Conservation (phyloP, 2,329 filamentous ascomycete species). For the Didymella segeticola region DNA sequence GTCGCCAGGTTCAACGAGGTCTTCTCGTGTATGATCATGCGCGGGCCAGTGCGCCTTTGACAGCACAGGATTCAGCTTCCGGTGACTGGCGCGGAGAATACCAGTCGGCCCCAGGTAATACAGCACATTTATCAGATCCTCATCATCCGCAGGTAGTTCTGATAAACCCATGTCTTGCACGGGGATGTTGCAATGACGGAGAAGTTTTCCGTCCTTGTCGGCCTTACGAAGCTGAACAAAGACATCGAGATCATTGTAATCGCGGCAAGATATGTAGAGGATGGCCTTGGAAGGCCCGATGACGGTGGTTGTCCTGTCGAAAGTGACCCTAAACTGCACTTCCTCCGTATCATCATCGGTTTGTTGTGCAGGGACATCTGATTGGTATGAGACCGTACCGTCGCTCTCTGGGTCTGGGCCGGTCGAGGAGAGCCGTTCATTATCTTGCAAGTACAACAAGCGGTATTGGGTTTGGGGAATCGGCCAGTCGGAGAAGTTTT, state of each 20-base stretch:
- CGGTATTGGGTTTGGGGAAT: conserved; percentile 3
- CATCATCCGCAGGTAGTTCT: conserved; percentile 39
- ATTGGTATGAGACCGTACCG: conserved; percentile 15
- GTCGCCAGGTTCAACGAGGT: conserved; percentile 51
- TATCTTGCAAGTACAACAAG: neutral
- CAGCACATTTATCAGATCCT: conserved; percentile 48
- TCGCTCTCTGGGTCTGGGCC: neutral
- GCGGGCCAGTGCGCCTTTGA: conserved; percentile 4
- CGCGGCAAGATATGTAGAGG: conserved; percentile 54
- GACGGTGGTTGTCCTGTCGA: conserved; percentile 49
- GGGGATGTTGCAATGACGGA: conserved; percentile 55
- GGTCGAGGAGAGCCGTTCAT: neutral
- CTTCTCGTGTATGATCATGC: conserved; percentile 51
- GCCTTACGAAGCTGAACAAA: conserved; percentile 55
- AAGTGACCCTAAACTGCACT: conserved; percentile 24
- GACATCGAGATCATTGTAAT: conserved; percentile 54
- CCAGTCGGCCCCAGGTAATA: conserved; percentile 52
- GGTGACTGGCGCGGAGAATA: conserved; percentile 54
- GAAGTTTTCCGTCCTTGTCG: conserved; percentile 50
- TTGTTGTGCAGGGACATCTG: conserved; percentile 1
- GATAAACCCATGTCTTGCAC: too few relatives aligned
- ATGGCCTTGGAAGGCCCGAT: conserved; percentile 57
- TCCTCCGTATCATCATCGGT: conserved; percentile 18
- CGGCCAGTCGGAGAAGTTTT: conserved; percentile 21
- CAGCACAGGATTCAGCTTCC: conserved; percentile 41